phyloP scores from a whole-genome alignment of 2,329 filamentous ascomycete genomes.

The Diaporthe ilicicola region DNA sequence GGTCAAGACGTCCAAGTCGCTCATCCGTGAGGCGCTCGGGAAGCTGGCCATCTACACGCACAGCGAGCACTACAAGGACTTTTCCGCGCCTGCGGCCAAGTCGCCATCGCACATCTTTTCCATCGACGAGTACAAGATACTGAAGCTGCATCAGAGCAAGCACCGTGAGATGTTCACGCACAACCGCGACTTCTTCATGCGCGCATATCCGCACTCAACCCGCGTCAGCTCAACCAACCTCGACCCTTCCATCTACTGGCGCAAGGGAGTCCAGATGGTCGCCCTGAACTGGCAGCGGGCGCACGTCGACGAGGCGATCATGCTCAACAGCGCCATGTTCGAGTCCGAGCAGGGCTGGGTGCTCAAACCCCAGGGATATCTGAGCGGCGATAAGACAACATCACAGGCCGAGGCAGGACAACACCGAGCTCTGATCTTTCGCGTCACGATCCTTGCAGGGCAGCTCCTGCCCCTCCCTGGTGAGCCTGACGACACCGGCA shows the following conservation, averaged over 20 bases:
- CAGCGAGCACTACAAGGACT: conserved; percentile 80
- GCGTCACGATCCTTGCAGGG: conserved; percentile 78
- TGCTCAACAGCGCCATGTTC: conserved; percentile 98
- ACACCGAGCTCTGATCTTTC: conserved; percentile 69
- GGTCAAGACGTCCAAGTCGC: conserved; percentile 62
- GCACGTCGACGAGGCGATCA: conserved; percentile 85
- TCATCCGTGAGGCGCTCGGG: conserved; percentile 76
- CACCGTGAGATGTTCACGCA: conserved; percentile 83
- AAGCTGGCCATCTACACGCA: conserved; percentile 85
- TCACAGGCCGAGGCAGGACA: conserved; percentile 56
- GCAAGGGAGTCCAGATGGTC: conserved; percentile 95
- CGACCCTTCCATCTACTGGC: conserved; percentile 91
- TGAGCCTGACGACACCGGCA: conserved; percentile 44
- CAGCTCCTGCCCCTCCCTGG: conserved; percentile 73
- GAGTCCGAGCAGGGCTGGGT: conserved; percentile 85
- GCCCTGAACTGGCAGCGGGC: conserved; percentile 94
- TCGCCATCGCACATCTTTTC: conserved; percentile 81
- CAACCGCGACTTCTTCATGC: conserved; percentile 88
- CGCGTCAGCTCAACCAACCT: conserved; percentile 93
- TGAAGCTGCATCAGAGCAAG: conserved; percentile 64
- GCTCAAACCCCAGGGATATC: conserved; percentile 82
- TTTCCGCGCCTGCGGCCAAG: conserved; percentile 70
- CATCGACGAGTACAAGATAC: conserved; percentile 82
- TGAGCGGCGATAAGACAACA: conserved; percentile 51
- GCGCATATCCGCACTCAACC: conserved; percentile 84